Conservation (phyloP, 2,329 filamentous ascomycete genomes). For the Pestalotiopsis sp. region DNA sequence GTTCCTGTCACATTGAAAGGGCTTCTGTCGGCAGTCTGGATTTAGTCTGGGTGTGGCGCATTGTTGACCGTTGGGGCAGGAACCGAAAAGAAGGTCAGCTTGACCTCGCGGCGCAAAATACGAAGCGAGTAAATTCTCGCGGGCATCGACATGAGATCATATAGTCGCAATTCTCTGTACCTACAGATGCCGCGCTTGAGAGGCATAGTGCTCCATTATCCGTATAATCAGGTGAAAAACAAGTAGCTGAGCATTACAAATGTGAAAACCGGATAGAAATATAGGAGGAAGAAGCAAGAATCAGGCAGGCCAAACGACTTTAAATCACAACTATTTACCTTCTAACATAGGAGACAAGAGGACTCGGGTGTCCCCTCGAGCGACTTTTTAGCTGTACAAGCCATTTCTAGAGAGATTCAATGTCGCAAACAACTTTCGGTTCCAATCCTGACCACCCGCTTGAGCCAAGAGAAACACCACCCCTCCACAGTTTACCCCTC, state of each 20-base stretch:
- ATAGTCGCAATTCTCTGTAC: too few relatives aligned
- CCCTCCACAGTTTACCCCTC: neutral
- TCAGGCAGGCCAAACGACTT: slow-evolving; percentile 2
- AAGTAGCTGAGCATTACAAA: neutral
- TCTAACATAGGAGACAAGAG: slow-evolving; percentile 7
- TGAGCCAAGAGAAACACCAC: neutral
- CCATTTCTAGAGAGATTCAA: neutral
- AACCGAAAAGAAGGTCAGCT: too few relatives aligned
- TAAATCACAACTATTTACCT: slow-evolving; percentile 7
- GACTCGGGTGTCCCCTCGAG: neutral
- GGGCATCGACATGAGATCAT: too few relatives aligned
- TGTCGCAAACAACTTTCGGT: neutral
- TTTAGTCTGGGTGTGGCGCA: too few relatives aligned
- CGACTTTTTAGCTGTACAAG: slow-evolving; percentile 3
- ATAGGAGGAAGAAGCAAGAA: neutral
- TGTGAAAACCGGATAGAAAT: neutral
- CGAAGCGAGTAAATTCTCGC: too few relatives aligned
- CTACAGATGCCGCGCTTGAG: too few relatives aligned
- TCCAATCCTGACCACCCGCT: neutral
- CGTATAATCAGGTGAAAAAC: too few relatives aligned
- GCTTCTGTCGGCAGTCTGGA: too few relatives aligned
- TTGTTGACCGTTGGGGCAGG: too few relatives aligned
- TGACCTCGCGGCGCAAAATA: too few relatives aligned
- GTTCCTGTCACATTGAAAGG: too few relatives aligned
- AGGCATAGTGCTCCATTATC: too few relatives aligned